phyloP scores from a whole-genome alignment of 2,329 filamentous ascomycete species.

The Juglanconis juglandina region DNA sequence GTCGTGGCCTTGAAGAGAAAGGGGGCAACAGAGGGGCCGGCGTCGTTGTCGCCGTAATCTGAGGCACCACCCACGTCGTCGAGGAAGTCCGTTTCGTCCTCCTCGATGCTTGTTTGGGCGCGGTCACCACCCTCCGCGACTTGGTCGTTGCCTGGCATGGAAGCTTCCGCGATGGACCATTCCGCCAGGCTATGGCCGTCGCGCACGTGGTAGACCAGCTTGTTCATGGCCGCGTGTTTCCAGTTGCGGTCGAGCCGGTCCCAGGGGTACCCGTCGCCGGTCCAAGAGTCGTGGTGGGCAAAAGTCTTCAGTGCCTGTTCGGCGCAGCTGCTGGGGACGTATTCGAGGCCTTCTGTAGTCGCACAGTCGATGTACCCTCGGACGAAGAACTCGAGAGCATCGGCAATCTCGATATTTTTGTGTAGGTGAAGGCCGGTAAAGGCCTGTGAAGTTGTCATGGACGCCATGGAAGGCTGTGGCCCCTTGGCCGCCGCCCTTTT shows the following conservation, averaged over 20 bases:
- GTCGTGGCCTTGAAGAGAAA: neutral
- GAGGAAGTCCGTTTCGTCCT: neutral
- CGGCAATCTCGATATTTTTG: neutral
- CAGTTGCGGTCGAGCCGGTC: neutral
- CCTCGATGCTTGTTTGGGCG: neutral
- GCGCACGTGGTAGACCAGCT: neutral
- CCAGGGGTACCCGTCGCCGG: neutral
- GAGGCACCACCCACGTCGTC: neutral
- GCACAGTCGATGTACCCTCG: neutral
- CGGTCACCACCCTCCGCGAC: neutral
- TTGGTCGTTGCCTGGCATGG: neutral
- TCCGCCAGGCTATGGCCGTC: neutral
- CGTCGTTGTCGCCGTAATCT: neutral
- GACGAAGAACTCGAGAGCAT: neutral
- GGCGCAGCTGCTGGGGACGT: slow-evolving; percentile 49
- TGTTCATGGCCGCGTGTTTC: neutral
- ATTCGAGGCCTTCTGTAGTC: slow-evolving; percentile 24
- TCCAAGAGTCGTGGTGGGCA: slow-evolving; percentile 21
- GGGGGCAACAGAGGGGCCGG: neutral
- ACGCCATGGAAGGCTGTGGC: neutral
- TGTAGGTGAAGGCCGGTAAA: neutral
- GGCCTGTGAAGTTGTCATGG: neutral
- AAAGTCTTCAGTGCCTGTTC: slow-evolving; percentile 44
- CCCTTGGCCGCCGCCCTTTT: neutral
- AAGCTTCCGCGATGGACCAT: neutral